A percentile compares a stretch with the other conserved stretches of the same genome.
Evolutionary conservation across 2,329 filamentous ascomycete genomes (phyloP).

Genomic region (Pezicula radicicola): DNA sequence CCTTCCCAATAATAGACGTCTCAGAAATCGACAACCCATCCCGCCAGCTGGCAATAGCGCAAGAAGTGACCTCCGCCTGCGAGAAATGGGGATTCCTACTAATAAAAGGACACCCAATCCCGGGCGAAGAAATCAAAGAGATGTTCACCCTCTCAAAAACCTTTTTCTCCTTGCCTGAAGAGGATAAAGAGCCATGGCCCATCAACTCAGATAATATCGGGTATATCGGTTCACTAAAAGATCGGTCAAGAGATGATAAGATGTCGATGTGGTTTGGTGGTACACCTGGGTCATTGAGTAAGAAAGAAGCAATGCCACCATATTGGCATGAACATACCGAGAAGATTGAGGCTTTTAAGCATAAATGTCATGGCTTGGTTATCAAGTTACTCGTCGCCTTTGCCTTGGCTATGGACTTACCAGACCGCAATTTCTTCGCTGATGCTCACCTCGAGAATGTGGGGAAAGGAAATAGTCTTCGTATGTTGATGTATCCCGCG

Average conservation of each 20-base stretch:
- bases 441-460: slow-evolving; percentile 1
- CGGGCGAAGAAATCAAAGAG: neutral
- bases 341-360: neutral
- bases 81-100: slow-evolving; percentile 5
- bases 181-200: slow-evolving; percentile 2
- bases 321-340: neutral
- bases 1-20: slow-evolving; percentile 3
- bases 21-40: slow-evolving; percentile 1
- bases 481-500: slow-evolving; percentile 6
- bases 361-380: slow-evolving; percentile 2
- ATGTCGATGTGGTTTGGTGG: slow-evolving; percentile 7
- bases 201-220: neutral
- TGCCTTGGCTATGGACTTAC: slow-evolving; percentile 1
- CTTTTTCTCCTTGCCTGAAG: slow-evolving; percentile 1
- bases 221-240: slow-evolving; percentile 1
- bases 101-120: slow-evolving; percentile 4
- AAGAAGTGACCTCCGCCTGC: slow-evolving; percentile 2
- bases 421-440: slow-evolving; percentile 4
- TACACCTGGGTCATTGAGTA: neutral
- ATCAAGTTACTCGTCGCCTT: slow-evolving; percentile 2
- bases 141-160: neutral
- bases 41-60: slow-evolving; percentile 1
- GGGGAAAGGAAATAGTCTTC: slow-evolving; percentile 2
- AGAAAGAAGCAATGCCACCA: neutral
- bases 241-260: slow-evolving; percentile 1